phyloP scores from a whole-genome alignment of 257 asterid genomes.

The Gentiana macrophylla region DNA sequence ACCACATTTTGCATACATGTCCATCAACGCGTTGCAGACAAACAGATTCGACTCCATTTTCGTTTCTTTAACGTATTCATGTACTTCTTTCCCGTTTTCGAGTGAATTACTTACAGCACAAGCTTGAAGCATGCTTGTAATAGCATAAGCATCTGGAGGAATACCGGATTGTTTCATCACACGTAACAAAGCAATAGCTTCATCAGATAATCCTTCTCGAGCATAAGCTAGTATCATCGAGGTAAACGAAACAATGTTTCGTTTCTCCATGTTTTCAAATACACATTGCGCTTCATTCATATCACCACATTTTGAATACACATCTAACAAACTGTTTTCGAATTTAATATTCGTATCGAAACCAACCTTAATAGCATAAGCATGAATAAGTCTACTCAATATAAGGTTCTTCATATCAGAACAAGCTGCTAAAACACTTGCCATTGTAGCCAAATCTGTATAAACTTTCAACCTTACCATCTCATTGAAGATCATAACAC shows the following conservation, averaged over 20 bases:
- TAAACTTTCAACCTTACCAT: constrained; percentile 9
- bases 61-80: constrained; percentile 9
- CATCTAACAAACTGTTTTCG: constrained; percentile 14
- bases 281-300: constrained; percentile 12
- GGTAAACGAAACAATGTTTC: constrained; percentile 16
- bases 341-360: constrained; percentile 12
- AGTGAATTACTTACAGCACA: constrained; percentile 19
- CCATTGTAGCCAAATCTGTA: constrained; percentile 16
- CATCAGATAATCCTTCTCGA: constrained; percentile 12
- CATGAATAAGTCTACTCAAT: constrained; percentile 16
- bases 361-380: constrained; percentile 9
- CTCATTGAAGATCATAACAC: constrained; percentile 7
- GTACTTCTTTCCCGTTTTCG: constrained; percentile 18
- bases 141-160: constrained; percentile 10
- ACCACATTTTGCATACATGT: constrained; percentile 91
- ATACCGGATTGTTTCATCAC: constrained; percentile 13
- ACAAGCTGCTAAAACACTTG: constrained; percentile 17
- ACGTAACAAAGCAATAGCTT: constrained; percentile 14
- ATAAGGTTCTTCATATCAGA: constrained; percentile 1
- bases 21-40: constrained; percentile 42
- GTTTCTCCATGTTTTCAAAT: constrained; percentile 12
- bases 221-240: constrained; percentile 19
- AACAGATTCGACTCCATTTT: constrained; percentile 10
- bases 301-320: constrained; percentile 21
- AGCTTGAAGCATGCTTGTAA: constrained; percentile 21